A percentile compares a stretch with the other conserved stretches of the same genome.
phyloP scores from a whole-genome alignment of 1,139 yeast species.

The Kodamaea sp. region DNA sequence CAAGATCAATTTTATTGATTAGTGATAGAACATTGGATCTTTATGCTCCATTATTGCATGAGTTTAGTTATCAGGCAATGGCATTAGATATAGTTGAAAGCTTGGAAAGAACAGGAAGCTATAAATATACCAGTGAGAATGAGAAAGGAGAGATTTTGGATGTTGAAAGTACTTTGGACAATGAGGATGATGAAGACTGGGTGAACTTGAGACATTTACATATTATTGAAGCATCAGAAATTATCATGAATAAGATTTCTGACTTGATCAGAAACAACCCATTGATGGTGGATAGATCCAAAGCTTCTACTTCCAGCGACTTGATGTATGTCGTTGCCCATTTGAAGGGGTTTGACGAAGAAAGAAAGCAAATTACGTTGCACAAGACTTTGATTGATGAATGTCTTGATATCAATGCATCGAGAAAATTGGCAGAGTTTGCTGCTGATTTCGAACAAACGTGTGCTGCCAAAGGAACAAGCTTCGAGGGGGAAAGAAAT shows the following conservation, averaged over 20 bases:
- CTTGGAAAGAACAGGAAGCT: slow-evolving; percentile 54
- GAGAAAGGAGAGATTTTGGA: slow-evolving; percentile 55
- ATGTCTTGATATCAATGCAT: slow-evolving; percentile 54
- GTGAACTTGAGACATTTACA: slow-evolving; percentile 70
- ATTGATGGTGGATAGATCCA: slow-evolving; percentile 60
- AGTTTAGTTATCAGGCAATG: slow-evolving; percentile 93
- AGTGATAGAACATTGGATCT: slow-evolving; percentile 84
- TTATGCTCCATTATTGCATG: slow-evolving; percentile 84
- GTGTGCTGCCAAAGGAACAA: slow-evolving; percentile 71
- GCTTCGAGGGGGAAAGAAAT: slow-evolving; percentile 67
- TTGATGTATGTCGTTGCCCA: slow-evolving; percentile 68
- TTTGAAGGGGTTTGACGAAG: slow-evolving; percentile 66
- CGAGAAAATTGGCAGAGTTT: slow-evolving; percentile 56
- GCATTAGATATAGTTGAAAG: slow-evolving; percentile 69
- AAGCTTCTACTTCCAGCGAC: slow-evolving; percentile 62
- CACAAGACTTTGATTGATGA: slow-evolving; percentile 64
- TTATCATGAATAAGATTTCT: slow-evolving; percentile 59
- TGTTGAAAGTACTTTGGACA: slow-evolving; percentile 42
- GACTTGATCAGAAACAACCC: slow-evolving; percentile 77
- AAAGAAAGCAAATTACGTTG: slow-evolving; percentile 57
- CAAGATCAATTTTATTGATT: slow-evolving; percentile 73
- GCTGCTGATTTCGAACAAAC: slow-evolving; percentile 75
- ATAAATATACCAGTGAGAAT: slow-evolving; percentile 60
- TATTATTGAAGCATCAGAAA: slow-evolving; percentile 73
- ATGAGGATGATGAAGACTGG: slow-evolving; percentile 80